phyloP scores from a whole-genome alignment of 2,329 filamentous ascomycete species.

The Acrocalymma vagum region DNA sequence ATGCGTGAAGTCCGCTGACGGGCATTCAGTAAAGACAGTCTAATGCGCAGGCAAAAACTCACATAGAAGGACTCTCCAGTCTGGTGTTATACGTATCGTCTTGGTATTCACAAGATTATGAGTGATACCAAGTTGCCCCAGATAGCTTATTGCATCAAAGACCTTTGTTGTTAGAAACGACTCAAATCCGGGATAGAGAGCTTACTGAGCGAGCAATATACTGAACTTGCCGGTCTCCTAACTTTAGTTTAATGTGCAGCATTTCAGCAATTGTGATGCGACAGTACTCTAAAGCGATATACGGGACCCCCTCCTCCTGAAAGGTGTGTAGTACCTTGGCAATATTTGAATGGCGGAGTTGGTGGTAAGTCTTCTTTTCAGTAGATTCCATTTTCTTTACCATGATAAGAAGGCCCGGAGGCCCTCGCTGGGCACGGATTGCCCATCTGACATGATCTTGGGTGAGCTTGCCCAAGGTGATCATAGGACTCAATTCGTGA shows the following conservation, averaged over 20 bases:
- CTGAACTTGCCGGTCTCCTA: constrained; percentile 14
- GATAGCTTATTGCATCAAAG: constrained; percentile 9
- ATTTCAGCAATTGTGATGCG: constrained; percentile 14
- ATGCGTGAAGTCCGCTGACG: constrained; percentile 16
- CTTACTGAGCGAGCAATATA: constrained; percentile 15
- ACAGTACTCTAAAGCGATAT: constrained; percentile 12
- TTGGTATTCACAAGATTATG: constrained; percentile 5
- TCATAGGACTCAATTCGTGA: not conserved
- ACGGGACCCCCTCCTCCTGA: constrained; percentile 2
- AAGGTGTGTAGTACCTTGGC: not conserved
- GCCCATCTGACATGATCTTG: constrained; percentile 11
- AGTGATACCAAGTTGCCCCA: constrained; percentile 1
- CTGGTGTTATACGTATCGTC: constrained; percentile 11
- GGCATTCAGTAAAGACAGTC: too few species aligned
- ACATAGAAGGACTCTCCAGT: constrained; percentile 13
- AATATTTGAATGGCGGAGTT: constrained; percentile 8
- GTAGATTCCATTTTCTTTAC: constrained; percentile 4
- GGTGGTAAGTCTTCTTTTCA: constrained; percentile 2
- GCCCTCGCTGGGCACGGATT: constrained; percentile 7
- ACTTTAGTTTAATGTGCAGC: constrained; percentile 13
- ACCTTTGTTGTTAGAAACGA: constrained; percentile 7
- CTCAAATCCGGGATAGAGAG: not conserved
- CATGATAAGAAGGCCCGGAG: constrained; percentile 9
- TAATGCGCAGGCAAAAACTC: too few species aligned
- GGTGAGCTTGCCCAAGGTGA: constrained; percentile 9